Evolutionary conservation across 1,284 basidiomycete genomes (phyloP).

Genomic region (Ganoderma sinense): DNA sequence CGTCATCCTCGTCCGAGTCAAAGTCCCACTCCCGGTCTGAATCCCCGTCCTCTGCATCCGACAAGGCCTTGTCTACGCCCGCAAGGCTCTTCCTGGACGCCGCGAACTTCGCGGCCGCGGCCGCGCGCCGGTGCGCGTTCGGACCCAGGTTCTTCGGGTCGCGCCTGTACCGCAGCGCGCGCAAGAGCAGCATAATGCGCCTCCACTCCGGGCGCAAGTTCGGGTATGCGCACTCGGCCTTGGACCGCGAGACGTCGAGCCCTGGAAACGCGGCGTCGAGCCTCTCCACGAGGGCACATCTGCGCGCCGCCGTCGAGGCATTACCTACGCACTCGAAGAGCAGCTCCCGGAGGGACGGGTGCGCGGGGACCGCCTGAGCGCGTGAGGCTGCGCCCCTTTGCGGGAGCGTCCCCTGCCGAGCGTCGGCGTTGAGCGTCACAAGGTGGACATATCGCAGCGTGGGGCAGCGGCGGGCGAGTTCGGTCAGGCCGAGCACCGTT

Average conservation of each 20-base stretch:
- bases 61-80: neutral
- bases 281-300: neutral
- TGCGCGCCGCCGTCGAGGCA: neutral
- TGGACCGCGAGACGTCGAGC: neutral
- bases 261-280: neutral
- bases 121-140: neutral
- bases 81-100: neutral
- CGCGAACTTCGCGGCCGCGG: neutral
- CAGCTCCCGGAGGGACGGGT: neutral
- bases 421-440: neutral
- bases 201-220: neutral
- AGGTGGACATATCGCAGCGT: neutral
- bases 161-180: neutral
- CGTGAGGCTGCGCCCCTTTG: neutral
- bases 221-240: neutral
- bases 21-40: neutral
- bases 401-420: neutral
- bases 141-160: neutral
- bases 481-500: neutral
- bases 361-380: neutral
- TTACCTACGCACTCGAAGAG: neutral
- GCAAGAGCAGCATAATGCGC: neutral
- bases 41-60: neutral
- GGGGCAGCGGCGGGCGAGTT: neutral
- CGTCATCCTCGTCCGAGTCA: neutral